phyloP scores from a whole-genome alignment of 768 basidiomycete species.

The Calocera viscosa region DNA sequence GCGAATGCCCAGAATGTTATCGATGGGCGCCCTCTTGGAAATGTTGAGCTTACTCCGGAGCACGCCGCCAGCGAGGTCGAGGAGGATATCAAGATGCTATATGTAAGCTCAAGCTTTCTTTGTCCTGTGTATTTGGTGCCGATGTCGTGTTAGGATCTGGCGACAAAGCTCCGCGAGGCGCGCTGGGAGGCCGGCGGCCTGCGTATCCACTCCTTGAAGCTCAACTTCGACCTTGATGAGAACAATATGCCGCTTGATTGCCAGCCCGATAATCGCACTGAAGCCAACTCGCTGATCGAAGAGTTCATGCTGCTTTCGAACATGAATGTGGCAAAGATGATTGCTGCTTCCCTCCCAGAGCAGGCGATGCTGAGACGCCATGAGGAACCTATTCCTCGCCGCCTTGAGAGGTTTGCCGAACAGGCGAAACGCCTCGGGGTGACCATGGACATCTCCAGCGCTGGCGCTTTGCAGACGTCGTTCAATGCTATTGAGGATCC shows the following conservation, averaged over 20 bases:
- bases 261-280: slow-evolving; percentile 44
- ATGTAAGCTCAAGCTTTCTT: slow-evolving; percentile 25
- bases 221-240: slow-evolving; percentile 71
- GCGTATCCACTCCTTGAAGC: slow-evolving; percentile 49
- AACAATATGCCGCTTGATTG: slow-evolving; percentile 72
- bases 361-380: slow-evolving; percentile 94
- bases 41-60: slow-evolving; percentile 41
- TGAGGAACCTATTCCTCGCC: slow-evolving; percentile 82
- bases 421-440: slow-evolving; percentile 77
- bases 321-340: slow-evolving; percentile 77
- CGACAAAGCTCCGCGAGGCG: slow-evolving; percentile 54
- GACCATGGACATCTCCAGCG: slow-evolving; percentile 62
- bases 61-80: slow-evolving; percentile 51
- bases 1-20: slow-evolving; percentile 68
- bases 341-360: slow-evolving; percentile 88
- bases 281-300: slow-evolving; percentile 74
- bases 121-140: neutral
- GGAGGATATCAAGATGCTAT: slow-evolving; percentile 59
- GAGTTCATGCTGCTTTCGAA: slow-evolving; percentile 98
- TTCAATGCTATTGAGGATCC: slow-evolving; percentile 63
- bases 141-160: slow-evolving; percentile 36
- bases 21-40: slow-evolving; percentile 51
- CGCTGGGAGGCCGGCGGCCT: slow-evolving; percentile 76
- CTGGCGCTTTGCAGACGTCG: slow-evolving; percentile 73
- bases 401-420: slow-evolving; percentile 68